Percentiles rank a stretch among this genome's conserved stretches.
These are phyloP conservation scores for Durotheca rogersii DNA, from an alignment of 495 filamentous ascomycete genomes.

Conservation along the genomic window DNA sequence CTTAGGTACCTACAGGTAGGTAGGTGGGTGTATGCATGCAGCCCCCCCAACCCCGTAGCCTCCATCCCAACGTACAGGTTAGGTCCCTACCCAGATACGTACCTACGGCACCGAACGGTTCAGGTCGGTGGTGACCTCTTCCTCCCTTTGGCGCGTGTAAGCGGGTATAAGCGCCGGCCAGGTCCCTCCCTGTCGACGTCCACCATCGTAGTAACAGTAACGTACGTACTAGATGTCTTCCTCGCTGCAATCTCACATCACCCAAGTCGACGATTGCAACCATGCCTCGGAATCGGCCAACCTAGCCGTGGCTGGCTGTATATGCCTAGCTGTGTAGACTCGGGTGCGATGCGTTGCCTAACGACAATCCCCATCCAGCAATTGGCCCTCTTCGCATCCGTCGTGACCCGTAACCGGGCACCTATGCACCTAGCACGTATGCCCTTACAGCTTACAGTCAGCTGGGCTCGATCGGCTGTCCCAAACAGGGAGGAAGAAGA, in stretches of 20 bases:
- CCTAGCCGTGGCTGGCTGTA: too few relatives aligned
- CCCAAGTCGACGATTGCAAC: conserved; percentile 1
- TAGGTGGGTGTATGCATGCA: background rate
- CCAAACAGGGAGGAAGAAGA: background rate
- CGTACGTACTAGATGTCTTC: conserved; percentile 16
- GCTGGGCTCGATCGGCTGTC: too few relatives aligned
- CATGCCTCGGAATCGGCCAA: conserved; percentile 18
- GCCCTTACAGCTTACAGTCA: too few relatives aligned
- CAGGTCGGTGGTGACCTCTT: too few relatives aligned
- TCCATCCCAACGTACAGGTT: background rate
- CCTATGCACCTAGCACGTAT: too few relatives aligned
- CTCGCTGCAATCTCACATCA: conserved; percentile 2
- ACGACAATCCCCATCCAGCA: background rate
- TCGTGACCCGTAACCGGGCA: too few relatives aligned
- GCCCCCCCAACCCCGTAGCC: background rate
- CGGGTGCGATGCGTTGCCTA: background rate
- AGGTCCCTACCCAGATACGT: background rate
- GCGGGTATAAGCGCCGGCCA: background rate
- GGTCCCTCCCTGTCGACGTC: too few relatives aligned
- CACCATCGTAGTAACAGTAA: too few relatives aligned
- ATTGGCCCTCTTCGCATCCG: background rate
- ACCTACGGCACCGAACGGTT: too few relatives aligned
- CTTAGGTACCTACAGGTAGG: background rate
- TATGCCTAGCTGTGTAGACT: too few relatives aligned
- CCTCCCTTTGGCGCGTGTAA: too few relatives aligned